These are phyloP conservation scores for Euphorbia pulcherrima DNA, from an alignment of 345 rosid genomes.

Conservation along the genomic window DNA sequence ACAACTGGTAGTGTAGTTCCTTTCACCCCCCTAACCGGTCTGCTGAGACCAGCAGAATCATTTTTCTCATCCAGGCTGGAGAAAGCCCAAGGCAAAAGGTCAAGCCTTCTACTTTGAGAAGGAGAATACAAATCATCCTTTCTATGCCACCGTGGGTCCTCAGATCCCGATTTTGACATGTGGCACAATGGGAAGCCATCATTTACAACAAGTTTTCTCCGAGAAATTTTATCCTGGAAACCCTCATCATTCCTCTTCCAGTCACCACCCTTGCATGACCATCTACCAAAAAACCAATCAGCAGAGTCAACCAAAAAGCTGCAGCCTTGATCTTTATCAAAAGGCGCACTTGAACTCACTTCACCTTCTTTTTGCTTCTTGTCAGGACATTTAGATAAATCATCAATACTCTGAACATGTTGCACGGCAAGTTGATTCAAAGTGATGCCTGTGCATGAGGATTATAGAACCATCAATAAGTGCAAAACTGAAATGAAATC, in stretches of 20 bases:
- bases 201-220: slow-evolving; percentile 78
- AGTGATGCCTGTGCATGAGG: slow-evolving; percentile 41
- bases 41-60: slow-evolving; percentile 38
- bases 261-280: slow-evolving; percentile 99
- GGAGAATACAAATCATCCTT: slow-evolving; percentile 83
- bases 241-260: slow-evolving; percentile 91
- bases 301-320: slow-evolving; percentile 37
- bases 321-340: slow-evolving; percentile 40
- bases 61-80: slow-evolving; percentile 68
- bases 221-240: slow-evolving; percentile 49
- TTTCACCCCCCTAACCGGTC: slow-evolving; percentile 54
- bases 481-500: neutral
- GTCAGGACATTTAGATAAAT: slow-evolving; percentile 31
- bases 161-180: slow-evolving; percentile 83
- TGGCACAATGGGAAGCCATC: slow-evolving; percentile 92
- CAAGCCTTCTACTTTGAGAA: slow-evolving; percentile 73
- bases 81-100: slow-evolving; percentile 92
- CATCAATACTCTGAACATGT: slow-evolving; percentile 34
- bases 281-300: slow-evolving; percentile 70
- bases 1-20: slow-evolving; percentile 77
- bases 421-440: slow-evolving; percentile 39
- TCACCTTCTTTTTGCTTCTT: slow-evolving; percentile 40
- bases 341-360: slow-evolving; percentile 28
- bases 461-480: slow-evolving; percentile 8
- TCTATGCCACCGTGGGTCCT: slow-evolving; percentile 89